Evolutionary conservation across 169 alveolate species (phyloP).

Genomic region (Plasmodium cynomolgi): DNA sequence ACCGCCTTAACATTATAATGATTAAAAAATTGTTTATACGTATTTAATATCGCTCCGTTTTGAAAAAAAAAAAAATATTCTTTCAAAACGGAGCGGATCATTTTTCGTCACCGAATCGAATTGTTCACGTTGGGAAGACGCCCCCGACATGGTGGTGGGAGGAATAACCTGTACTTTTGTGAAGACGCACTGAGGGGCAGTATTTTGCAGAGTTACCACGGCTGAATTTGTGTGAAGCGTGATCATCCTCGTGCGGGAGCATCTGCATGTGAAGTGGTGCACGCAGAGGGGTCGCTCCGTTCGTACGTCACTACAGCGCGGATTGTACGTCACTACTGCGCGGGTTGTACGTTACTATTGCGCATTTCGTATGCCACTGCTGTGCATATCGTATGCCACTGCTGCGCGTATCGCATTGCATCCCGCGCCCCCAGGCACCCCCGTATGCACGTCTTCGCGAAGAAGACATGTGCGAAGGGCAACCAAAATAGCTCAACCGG

Average conservation of each 20-base stretch:
- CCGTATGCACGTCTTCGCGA: background rate
- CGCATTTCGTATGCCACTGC: background rate
- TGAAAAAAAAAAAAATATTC: background rate
- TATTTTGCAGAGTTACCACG: background rate
- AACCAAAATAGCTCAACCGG: background rate
- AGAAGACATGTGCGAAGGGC: background rate
- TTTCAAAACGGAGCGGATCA: background rate
- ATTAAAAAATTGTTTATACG: background rate
- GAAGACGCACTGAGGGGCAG: conserved; percentile 25
- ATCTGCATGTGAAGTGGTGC: background rate
- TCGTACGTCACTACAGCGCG: background rate
- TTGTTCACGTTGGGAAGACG: background rate
- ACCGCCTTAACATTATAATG: background rate
- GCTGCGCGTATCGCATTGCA: too few species aligned
- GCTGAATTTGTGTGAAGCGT: background rate
- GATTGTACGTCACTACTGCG: too few species aligned
- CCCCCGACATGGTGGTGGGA: background rate
- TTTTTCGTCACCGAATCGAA: background rate
- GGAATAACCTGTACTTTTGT: background rate
- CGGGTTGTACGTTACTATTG: too few species aligned
- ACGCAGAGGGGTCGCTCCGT: background rate
- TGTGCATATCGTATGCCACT: background rate
- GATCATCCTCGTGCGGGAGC: background rate
- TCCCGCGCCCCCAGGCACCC: background rate
- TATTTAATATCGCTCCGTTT: background rate